These are phyloP conservation scores for Bothriochloa decipiens DNA, from an alignment of 176 grass and related monocot species.

Conservation along the genomic window DNA sequence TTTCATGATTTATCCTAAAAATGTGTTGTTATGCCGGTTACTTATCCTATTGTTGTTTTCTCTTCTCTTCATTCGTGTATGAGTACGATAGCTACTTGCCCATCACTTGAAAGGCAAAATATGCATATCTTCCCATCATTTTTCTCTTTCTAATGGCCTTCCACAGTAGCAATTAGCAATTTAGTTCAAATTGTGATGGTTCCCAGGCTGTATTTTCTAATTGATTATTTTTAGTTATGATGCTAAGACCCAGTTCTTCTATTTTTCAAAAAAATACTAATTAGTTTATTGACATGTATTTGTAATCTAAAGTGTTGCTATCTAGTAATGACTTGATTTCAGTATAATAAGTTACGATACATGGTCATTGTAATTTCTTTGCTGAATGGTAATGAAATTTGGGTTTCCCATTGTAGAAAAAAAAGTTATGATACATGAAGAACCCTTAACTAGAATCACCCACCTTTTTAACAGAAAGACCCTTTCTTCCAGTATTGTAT, in stretches of 20 bases:
- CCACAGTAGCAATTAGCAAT: neutral
- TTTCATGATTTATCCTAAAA: conserved; percentile 8
- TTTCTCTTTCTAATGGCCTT: neutral
- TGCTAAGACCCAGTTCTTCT: neutral
- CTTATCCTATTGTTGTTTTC: neutral
- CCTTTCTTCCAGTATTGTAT: conserved; percentile 7
- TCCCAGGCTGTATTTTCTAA: conserved; percentile 5
- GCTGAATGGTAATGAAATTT: neutral
- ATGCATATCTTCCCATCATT: neutral
- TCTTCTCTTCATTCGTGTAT: conserved; percentile 12
- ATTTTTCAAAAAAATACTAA: neutral
- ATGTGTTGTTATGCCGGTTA: neutral
- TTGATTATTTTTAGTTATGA: neutral
- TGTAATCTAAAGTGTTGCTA: neutral
- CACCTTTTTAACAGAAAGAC: neutral
- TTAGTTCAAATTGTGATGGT: neutral
- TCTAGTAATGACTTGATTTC: neutral
- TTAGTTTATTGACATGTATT: neutral
- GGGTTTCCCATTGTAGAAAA: neutral
- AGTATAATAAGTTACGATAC: neutral
- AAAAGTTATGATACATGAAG: neutral
- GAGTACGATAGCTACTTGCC: neutral
- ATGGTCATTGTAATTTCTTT: neutral
- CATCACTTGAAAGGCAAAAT: neutral
- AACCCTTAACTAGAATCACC: neutral